Conservation (phyloP, 2,329 filamentous ascomycete genomes). For the Claviceps arundinis region DNA sequence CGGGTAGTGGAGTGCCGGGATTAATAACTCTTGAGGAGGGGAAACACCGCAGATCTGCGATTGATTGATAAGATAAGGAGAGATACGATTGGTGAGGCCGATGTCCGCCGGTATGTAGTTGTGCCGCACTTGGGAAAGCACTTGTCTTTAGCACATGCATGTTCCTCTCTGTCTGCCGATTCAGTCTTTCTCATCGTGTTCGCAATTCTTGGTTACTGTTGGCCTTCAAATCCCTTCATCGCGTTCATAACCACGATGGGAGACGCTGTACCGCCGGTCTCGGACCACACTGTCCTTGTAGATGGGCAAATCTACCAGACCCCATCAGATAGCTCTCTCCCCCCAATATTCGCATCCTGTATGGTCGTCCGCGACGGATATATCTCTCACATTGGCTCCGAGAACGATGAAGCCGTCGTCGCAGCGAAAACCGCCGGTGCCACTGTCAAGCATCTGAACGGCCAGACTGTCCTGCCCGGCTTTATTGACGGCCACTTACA, state of each 20-base stretch:
- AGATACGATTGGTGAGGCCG: neutral
- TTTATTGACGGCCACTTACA: constrained; percentile 48
- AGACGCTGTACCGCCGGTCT: neutral
- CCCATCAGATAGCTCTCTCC: neutral
- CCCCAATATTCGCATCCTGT: constrained; percentile 10
- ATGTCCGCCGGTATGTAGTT: neutral
- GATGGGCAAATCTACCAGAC: constrained; percentile 12
- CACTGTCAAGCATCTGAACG: constrained; percentile 15
- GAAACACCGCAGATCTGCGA: too few relatives aligned
- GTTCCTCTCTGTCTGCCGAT: too few relatives aligned
- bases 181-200: too few relatives aligned
- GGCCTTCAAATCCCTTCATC: too few relatives aligned
- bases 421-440: constrained; percentile 14
- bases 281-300: constrained; percentile 8
- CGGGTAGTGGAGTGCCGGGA: too few relatives aligned
- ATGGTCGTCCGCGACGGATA: constrained; percentile 22
- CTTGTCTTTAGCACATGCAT: too few relatives aligned
- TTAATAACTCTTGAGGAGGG: too few relatives aligned
- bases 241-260: constrained; percentile 5
- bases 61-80: too few relatives aligned
- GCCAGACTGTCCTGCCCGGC: constrained; percentile 33
- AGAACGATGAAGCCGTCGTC: constrained; percentile 11
- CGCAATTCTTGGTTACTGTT: too few relatives aligned
- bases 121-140: neutral
- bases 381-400: constrained; percentile 21